Evolutionary conservation across 2,329 filamentous ascomycete genomes (phyloP).

Genomic region (Colletotrichum sp.): DNA sequence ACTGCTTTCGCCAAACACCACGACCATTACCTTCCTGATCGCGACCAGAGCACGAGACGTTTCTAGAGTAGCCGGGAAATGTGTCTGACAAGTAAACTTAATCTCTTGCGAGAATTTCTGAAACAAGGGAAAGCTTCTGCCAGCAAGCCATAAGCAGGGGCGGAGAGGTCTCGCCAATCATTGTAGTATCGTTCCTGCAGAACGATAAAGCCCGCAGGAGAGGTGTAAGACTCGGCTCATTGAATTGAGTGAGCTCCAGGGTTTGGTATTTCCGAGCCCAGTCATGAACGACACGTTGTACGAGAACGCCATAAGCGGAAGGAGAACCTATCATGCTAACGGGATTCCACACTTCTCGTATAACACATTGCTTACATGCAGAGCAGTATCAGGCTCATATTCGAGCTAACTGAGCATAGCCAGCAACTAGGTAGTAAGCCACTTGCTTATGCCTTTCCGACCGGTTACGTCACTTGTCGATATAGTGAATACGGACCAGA

Average conservation of each 20-base stretch:
- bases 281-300: neutral
- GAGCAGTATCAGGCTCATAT: neutral
- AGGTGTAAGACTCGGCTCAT: neutral
- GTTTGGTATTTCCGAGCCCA: fast-evolving
- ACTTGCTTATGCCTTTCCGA: neutral
- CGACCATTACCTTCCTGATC: neutral
- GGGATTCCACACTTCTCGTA: neutral
- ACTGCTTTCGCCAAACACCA: neutral
- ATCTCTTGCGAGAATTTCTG: neutral
- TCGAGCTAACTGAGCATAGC: neutral
- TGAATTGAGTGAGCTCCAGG: neutral
- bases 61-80: neutral
- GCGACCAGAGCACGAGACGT: neutral
- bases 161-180: neutral
- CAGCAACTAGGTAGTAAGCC: neutral
- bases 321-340: neutral
- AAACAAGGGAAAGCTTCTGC: neutral
- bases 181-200: neutral
- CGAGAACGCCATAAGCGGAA: neutral
- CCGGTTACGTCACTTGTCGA: neutral
- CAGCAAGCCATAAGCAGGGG: neutral
- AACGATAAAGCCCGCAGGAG: neutral
- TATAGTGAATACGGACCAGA: neutral
- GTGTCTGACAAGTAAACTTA: neutral
- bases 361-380: neutral